Conservation (phyloP, 768 basidiomycete genomes). For the Ramaria sp. region DNA sequence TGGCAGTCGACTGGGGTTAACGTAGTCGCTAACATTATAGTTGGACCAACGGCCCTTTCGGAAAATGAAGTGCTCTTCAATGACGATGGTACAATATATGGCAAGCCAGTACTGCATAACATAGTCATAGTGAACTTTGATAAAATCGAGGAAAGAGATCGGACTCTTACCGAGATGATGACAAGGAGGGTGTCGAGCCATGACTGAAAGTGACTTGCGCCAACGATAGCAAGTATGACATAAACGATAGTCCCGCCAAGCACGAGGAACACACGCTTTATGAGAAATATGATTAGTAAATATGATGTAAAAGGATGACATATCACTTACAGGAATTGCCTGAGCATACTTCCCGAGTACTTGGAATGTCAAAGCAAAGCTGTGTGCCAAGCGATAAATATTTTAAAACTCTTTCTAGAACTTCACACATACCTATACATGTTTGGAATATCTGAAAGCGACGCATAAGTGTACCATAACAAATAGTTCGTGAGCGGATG, state of each 20-base stretch:
- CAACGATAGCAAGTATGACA: slow-evolving; percentile 36
- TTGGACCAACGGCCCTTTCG: slow-evolving; percentile 22
- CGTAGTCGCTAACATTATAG: slow-evolving; percentile 27
- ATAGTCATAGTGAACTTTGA: neutral
- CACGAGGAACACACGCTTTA: slow-evolving; percentile 27
- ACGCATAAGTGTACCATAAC: neutral
- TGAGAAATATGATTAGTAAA: slow-evolving; percentile 10
- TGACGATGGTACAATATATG: slow-evolving; percentile 34
- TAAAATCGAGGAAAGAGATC: neutral
- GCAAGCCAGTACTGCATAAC: slow-evolving; percentile 35
- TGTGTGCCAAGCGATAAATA: neutral
- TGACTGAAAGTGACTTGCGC: slow-evolving; percentile 30
- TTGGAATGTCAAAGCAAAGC: slow-evolving; percentile 33
- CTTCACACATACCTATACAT: slow-evolving; percentile 23
- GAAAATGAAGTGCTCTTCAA: slow-evolving; percentile 43
- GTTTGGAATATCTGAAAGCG: slow-evolving; percentile 25
- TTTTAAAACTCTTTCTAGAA: neutral
- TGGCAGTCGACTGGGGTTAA: slow-evolving; percentile 23
- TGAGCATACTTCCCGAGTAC: slow-evolving; percentile 31
- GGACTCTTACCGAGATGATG: slow-evolving; percentile 17
- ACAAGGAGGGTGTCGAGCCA: slow-evolving; percentile 32
- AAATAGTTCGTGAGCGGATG: neutral
- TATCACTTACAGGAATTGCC: slow-evolving; percentile 24
- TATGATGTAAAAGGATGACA: slow-evolving; percentile 1
- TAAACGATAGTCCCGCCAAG: slow-evolving; percentile 25